Conservation (phyloP, 768 basidiomycete genomes). For the Lactifluus echinatus region DNA sequence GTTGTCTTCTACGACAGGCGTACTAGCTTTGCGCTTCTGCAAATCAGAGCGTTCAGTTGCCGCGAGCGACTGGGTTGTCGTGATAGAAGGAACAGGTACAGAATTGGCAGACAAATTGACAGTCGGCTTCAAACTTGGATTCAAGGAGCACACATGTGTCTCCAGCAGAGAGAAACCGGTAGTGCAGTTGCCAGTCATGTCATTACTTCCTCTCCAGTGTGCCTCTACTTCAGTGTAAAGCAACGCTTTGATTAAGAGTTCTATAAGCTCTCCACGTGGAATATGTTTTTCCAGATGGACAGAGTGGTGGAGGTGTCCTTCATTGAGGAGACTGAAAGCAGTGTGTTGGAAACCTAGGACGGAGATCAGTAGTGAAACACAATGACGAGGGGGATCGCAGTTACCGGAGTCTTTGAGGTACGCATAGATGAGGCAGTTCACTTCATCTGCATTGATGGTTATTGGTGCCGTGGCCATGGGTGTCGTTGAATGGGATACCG, state of each 20-base stretch:
- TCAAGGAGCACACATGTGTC: conserved; percentile 58
- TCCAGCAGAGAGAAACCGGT: conserved; percentile 67
- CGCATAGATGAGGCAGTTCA: conserved; percentile 79
- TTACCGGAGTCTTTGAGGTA: conserved; percentile 79
- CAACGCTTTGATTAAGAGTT: conserved; percentile 71
- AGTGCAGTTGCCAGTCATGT: conserved; percentile 56
- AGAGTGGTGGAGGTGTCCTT: conserved; percentile 62
- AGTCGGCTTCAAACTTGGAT: conserved; percentile 29
- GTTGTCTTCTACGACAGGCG: conserved; percentile 30
- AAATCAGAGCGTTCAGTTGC: conserved; percentile 2
- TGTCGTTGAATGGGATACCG: conserved; percentile 1
- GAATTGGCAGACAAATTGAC: conserved; percentile 11
- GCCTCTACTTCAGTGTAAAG: conserved; percentile 78
- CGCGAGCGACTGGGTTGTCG: not conserved
- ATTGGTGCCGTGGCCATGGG: conserved; percentile 34
- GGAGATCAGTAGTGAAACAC: conserved; percentile 11
- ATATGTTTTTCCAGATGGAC: conserved; percentile 64
- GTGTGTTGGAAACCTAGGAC: conserved; percentile 67
- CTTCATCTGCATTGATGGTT: conserved; percentile 68
- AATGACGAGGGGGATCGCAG: conserved; percentile 2
- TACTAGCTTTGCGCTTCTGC: conserved; percentile 20
- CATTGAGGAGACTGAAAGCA: conserved; percentile 71
- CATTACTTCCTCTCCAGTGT: conserved; percentile 59
- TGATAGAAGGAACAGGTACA: not conserved
- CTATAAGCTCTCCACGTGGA: conserved; percentile 72